Percentiles rank a stretch among this genome's conserved stretches.
These are phyloP conservation scores for Sphaerostilbella broomeana DNA, from an alignment of 2,329 filamentous ascomycete genomes.

Conservation along the genomic window DNA sequence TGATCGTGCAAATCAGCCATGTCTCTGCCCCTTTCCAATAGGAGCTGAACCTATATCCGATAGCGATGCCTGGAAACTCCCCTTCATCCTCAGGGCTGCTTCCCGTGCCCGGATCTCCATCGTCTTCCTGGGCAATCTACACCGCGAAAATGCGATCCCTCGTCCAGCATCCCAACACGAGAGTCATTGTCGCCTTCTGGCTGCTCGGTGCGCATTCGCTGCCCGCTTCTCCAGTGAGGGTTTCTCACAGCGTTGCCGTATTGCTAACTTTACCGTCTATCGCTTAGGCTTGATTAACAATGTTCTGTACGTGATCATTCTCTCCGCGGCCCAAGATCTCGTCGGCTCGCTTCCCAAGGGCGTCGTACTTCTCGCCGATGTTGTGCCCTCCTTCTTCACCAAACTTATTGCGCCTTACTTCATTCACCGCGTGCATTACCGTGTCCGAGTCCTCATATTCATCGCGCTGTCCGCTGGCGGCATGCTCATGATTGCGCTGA, in stretches of 20 bases:
- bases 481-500: conserved; percentile 84
- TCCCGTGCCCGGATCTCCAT: conserved; percentile 49
- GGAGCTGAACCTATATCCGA: neutral
- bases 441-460: conserved; percentile 65
- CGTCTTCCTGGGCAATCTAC: conserved; percentile 69
- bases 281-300: conserved; percentile 67
- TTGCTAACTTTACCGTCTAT: conserved; percentile 9
- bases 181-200: conserved; percentile 82
- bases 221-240: rapidly evolving
- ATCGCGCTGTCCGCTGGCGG: conserved; percentile 69
- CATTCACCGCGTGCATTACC: conserved; percentile 81
- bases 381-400: conserved; percentile 79
- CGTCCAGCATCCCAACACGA: conserved; percentile 61
- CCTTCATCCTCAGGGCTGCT: conserved; percentile 41
- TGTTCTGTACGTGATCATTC: conserved; percentile 93
- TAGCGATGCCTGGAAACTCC: conserved; percentile 30
- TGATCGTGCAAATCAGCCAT: neutral
- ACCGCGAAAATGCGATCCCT: conserved; percentile 55
- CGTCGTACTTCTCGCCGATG: conserved; percentile 86
- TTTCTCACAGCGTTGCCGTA: too few species aligned
- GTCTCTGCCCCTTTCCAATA: neutral
- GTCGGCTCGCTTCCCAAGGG: conserved; percentile 90
- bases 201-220: conserved; percentile 62
- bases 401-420: conserved; percentile 91
- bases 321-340: conserved; percentile 90